Evolutionary conservation across 2,329 filamentous ascomycete species (phyloP).

Genomic region (Ascochyta fabae): DNA sequence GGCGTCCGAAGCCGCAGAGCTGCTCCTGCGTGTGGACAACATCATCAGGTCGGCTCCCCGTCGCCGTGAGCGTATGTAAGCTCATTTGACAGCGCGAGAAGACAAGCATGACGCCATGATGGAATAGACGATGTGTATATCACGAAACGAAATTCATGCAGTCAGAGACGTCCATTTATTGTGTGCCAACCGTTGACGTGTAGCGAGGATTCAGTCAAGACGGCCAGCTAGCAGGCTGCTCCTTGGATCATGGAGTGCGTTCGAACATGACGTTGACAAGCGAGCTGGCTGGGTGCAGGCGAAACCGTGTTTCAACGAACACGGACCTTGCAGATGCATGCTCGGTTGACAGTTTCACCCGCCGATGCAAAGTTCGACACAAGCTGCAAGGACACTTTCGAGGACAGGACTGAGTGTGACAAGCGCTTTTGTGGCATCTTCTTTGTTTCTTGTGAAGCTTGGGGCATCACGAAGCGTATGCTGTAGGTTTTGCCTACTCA

Average conservation of each 20-base stretch:
- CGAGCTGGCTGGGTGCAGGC: background rate
- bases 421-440: too few relatives aligned
- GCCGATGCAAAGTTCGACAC: background rate
- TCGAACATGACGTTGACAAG: background rate
- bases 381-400: background rate
- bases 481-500: too few relatives aligned
- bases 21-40: constrained; percentile 93
- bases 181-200: background rate
- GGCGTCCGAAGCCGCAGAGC: constrained; percentile 94
- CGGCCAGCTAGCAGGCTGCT: too few relatives aligned
- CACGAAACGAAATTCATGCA: constrained; percentile 37
- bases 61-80: constrained; percentile 76
- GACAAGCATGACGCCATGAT: constrained; percentile 26
- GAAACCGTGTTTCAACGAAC: constrained; percentile 4
- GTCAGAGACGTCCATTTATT: constrained; percentile 13
- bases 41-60: constrained; percentile 94
- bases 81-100: constrained; percentile 7
- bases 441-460: too few relatives aligned
- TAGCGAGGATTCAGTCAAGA: background rate
- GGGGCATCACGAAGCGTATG: too few relatives aligned
- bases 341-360: constrained; percentile 8
- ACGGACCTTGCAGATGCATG: constrained; percentile 11
- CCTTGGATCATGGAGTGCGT: background rate
- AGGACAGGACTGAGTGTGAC: too few relatives aligned
- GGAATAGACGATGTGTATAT: constrained; percentile 38